Conservation (phyloP, 2,329 filamentous ascomycete species). For the Colletotrichum sp. region DNA sequence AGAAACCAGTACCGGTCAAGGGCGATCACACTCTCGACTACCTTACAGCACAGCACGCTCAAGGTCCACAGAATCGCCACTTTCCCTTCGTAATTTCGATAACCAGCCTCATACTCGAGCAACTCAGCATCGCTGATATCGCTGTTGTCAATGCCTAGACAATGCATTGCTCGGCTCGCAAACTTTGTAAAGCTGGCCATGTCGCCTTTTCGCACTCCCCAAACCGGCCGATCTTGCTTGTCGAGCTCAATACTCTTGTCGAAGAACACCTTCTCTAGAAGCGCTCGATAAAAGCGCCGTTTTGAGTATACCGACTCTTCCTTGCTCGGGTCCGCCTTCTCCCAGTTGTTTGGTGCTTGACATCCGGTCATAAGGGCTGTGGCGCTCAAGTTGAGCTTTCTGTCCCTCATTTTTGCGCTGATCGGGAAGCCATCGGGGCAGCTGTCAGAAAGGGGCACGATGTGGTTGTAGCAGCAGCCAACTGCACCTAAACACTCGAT, state of each 20-base stretch:
- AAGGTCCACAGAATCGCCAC: slow-evolving; percentile 37
- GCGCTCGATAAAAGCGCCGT: slow-evolving; percentile 29
- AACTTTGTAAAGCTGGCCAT: slow-evolving; percentile 28
- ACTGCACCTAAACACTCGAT: slow-evolving; percentile 29
- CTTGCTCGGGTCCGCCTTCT: slow-evolving; percentile 18
- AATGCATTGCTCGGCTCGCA: slow-evolving; percentile 28
- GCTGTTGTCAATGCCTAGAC: slow-evolving; percentile 22
- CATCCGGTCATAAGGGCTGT: slow-evolving; percentile 38
- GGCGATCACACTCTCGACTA: slow-evolving; percentile 34
- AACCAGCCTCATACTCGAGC: slow-evolving; percentile 27
- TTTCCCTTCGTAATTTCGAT: slow-evolving; percentile 25
- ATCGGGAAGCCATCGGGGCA: slow-evolving; percentile 43
- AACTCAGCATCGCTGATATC: slow-evolving; percentile 26
- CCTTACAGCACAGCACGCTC: slow-evolving; percentile 35
- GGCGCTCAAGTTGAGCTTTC: slow-evolving; percentile 27
- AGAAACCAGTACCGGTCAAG: slow-evolving; percentile 36
- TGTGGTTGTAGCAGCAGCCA: slow-evolving; percentile 39
- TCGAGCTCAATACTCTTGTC: slow-evolving; percentile 27
- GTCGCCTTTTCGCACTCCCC: slow-evolving; percentile 35
- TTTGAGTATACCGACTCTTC: slow-evolving; percentile 26
- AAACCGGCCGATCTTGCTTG: slow-evolving; percentile 24
- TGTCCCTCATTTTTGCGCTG: slow-evolving; percentile 33
- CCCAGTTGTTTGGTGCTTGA: slow-evolving; percentile 38
- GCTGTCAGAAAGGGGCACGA: slow-evolving; percentile 33
- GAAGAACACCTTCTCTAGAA: slow-evolving; percentile 30